Evolutionary conservation across 2,329 filamentous ascomycete species (phyloP), one percentile per base, ranked within the genome.

Genomic region (Fusarium sulawesiense): DNA sequence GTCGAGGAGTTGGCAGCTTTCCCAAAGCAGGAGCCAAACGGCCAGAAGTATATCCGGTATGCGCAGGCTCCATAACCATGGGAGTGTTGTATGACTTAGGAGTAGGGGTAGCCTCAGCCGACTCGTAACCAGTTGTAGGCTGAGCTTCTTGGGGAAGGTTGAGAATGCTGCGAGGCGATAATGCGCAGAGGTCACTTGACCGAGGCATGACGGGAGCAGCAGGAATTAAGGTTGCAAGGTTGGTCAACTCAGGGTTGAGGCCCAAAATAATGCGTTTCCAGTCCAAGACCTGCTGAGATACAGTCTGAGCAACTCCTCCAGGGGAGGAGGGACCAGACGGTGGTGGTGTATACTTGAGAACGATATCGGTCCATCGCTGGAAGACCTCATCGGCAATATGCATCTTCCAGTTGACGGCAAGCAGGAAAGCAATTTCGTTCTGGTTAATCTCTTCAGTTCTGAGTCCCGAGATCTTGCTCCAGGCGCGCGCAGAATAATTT

Each of bases 401-500:
- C 30, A 99, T 88, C 76, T 94, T 93, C 94, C 95, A 99, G 79
- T 93, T 91, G 68, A 99, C 93, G 47, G 94, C 93, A 66, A 91
- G 83, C 48, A 99, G 87, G 79, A 98, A 99, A 20, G 93, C 90
- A 80, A 97, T 91, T 83, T 99, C 96, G 79, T 98, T 98, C 77
- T 94, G 92, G 81, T 98, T 98, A 81, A 99, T 98, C 82, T 99
- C 96, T 60, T 88, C 85, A 6, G 94, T 94, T 78, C 93, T 93
- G 60, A 99, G 85, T n/a, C 96, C 96, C 20, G 96, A 98, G 74
- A 99, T 99, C 85, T 97, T 98, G 81, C 95, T 98, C 96, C 96
- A 99, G 44, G 96, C 96, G 59, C 95, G 91, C 50, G 96, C 94
- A 16, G 96, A 98, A 82, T 97, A 99, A 82, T 98, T 99, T 73